phyloP scores from a whole-genome alignment of 345 rosid genomes.

The Kernera saxatilis region DNA sequence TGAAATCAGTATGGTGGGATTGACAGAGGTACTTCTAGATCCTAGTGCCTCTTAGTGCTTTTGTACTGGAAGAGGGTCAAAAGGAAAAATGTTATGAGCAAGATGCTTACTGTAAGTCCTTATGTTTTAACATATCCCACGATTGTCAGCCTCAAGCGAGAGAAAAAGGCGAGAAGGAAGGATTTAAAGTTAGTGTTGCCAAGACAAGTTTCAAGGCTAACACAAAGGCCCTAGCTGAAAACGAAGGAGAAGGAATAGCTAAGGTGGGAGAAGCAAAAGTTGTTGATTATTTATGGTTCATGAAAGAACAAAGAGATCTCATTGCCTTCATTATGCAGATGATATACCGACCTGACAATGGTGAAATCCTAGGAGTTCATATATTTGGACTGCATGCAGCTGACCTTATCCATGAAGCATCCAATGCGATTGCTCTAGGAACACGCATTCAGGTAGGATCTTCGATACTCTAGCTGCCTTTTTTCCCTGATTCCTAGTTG shows the following conservation, averaged over 20 bases:
- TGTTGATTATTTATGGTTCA: not conserved
- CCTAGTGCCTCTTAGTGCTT: not conserved
- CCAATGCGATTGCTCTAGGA: conserved; percentile 92
- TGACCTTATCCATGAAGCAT: conserved; percentile 99
- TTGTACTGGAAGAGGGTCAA: not conserved
- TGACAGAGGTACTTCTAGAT: conserved; percentile 65
- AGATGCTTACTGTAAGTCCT: not conserved
- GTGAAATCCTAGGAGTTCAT: conserved; percentile 97
- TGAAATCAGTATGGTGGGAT: conserved; percentile 98
- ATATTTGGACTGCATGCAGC: conserved; percentile 98
- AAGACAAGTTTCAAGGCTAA: conserved; percentile 99
- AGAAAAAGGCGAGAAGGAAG: conserved; percentile 88
- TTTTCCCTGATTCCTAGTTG: not conserved
- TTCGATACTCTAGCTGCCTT: not conserved
- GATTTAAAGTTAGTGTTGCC: conserved; percentile 78
- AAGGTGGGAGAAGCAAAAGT: conserved; percentile 46
- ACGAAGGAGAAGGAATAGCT: conserved; percentile 97
- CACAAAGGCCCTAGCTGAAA: conserved; percentile 97
- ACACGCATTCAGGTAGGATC: conserved; percentile 65
- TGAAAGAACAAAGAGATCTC: conserved; percentile 15
- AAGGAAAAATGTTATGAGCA: not conserved
- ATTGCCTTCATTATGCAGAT: conserved; percentile 44
- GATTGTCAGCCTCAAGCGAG: conserved; percentile 88
- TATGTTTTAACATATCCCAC: not conserved
- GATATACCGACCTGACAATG: conserved; percentile 94